Evolutionary conservation across 768 basidiomycete genomes (phyloP).

Genomic region (Mrakia blollopis): DNA sequence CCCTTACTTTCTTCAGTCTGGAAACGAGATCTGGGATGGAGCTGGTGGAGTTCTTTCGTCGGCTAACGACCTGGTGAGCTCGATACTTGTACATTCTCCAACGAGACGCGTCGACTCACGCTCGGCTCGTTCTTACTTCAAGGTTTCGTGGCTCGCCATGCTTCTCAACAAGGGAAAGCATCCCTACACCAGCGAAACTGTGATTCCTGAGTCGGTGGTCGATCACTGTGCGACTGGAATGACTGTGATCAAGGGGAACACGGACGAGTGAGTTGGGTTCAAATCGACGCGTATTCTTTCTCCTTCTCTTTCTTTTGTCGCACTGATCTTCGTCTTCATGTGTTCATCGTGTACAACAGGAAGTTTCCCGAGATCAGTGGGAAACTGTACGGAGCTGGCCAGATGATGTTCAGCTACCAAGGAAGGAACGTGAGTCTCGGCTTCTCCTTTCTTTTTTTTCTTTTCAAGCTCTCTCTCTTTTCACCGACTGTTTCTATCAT

Average conservation of each 20-base stretch:
- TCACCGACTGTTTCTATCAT: neutral
- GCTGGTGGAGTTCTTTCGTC: constrained; percentile 13
- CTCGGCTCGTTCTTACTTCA: neutral
- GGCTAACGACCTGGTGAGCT: constrained; percentile 16
- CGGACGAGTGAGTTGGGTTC: neutral
- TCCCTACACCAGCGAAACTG: constrained; percentile 19
- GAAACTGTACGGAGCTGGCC: constrained; percentile 1
- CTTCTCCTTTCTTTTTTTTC: neutral
- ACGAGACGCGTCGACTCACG: neutral
- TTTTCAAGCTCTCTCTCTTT: too few relatives aligned
- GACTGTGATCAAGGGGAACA: neutral
- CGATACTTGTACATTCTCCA: too few relatives aligned
- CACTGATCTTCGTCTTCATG: neutral
- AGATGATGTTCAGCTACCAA: constrained; percentile 14
- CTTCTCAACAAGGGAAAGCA: constrained; percentile 18
- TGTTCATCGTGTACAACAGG: neutral
- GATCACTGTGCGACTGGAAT: neutral
- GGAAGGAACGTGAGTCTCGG: constrained; percentile 3
- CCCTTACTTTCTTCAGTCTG: constrained; percentile 17
- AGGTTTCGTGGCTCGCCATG: constrained; percentile 20
- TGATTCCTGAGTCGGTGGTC: constrained; percentile 8
- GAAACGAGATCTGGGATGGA: constrained; percentile 22
- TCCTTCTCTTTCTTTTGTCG: neutral
- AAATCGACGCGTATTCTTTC: neutral
- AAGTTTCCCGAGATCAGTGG: constrained; percentile 17